Conservation (phyloP, 2,329 filamentous ascomycete genomes). For the Niveomyces coronatus region DNA sequence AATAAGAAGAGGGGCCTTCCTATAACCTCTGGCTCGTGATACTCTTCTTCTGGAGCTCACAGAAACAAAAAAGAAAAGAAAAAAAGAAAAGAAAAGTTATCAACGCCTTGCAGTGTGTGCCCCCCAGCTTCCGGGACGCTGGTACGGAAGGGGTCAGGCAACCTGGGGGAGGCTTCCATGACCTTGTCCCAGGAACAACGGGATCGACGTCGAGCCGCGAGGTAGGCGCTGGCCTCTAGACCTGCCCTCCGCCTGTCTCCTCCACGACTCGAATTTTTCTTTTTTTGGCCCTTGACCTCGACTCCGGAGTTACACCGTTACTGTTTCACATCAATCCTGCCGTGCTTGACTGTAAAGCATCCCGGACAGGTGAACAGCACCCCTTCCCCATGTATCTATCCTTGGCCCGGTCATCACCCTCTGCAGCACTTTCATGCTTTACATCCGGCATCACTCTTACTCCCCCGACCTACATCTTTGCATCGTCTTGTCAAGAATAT, state of each 20-base stretch:
- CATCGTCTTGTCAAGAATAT: not conserved
- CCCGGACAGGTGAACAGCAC: conserved; percentile 4
- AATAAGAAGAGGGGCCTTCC: too few species aligned
- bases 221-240: conserved; percentile 4
- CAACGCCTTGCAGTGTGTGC: too few species aligned
- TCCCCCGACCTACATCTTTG: not conserved
- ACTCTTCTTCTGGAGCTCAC: too few species aligned
- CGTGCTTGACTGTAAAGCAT: conserved; percentile 5
- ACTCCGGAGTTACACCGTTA: conserved; percentile 5
- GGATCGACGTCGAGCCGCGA: conserved; percentile 2
- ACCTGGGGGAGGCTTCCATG: not conserved
- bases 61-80: too few species aligned
- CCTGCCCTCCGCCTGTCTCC: conserved; percentile 2
- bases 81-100: too few species aligned
- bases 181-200: not conserved
- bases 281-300: not conserved
- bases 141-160: too few species aligned
- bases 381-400: conserved; percentile 6
- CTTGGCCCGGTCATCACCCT: conserved; percentile 4
- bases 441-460: conserved; percentile 1
- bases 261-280: not conserved
- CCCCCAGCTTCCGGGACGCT: too few species aligned
- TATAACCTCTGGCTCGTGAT: too few species aligned
- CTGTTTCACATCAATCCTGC: conserved; percentile 8
- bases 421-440: not conserved